These are phyloP conservation scores for Microdochium nivale DNA, from an alignment of 2,329 filamentous ascomycete species.

Conservation along the genomic window DNA sequence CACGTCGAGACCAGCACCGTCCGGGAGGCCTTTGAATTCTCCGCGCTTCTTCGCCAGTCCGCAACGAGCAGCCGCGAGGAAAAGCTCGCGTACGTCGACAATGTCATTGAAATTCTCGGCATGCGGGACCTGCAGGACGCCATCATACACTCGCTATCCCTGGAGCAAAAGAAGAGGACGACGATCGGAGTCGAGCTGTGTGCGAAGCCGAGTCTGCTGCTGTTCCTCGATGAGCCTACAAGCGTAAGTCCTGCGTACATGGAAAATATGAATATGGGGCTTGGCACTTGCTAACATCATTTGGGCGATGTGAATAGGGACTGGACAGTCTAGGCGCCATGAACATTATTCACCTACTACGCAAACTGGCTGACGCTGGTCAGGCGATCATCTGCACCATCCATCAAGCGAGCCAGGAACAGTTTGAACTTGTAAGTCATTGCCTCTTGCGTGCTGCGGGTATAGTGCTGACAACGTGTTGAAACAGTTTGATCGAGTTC, in stretches of 20 bases:
- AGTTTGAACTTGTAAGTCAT: constrained; percentile 37
- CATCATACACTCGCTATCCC: constrained; percentile 53
- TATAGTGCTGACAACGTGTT: constrained; percentile 61
- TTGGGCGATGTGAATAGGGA: constrained; percentile 34
- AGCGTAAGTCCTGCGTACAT: too few relatives aligned
- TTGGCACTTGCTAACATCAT: too few relatives aligned
- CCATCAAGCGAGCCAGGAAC: constrained; percentile 56
- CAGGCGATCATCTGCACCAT: constrained; percentile 69
- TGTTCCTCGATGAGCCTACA: constrained; percentile 68
- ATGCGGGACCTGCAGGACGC: constrained; percentile 59
- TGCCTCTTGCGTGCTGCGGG: constrained; percentile 63
- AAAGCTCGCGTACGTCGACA: constrained; percentile 59
- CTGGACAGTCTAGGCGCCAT: constrained; percentile 62
- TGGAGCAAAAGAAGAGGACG: constrained; percentile 63
- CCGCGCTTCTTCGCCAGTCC: constrained; percentile 55
- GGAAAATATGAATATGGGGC: too few relatives aligned
- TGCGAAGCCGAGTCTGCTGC: constrained; percentile 56
- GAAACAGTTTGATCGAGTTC: constrained; percentile 61
- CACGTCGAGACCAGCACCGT: constrained; percentile 61
- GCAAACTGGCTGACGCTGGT: constrained; percentile 57
- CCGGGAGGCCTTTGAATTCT: constrained; percentile 61
- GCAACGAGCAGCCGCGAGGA: constrained; percentile 42
- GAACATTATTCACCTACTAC: constrained; percentile 59
- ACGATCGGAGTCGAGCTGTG: constrained; percentile 69
- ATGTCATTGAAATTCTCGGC: constrained; percentile 57